These are phyloP conservation scores for Trichoderma harzianum DNA, from an alignment of 2,329 filamentous ascomycete genomes.

Conservation along the genomic window DNA sequence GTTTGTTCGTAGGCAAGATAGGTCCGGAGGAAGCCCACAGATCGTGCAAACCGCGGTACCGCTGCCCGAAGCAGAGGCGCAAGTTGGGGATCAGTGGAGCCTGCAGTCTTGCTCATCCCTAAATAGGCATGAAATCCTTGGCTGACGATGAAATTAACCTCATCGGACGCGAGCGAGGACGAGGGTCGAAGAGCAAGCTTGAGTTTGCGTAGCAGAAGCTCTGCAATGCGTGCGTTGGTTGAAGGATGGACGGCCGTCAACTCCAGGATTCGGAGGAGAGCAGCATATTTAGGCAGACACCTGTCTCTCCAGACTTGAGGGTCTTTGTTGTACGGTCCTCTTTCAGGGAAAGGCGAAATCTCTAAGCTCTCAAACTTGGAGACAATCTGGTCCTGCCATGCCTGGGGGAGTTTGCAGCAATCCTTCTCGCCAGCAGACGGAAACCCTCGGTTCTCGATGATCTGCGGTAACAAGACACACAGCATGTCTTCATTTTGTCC, in stretches of 20 bases:
- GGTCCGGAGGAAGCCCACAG: slow-evolving; percentile 63
- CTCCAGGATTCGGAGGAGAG: slow-evolving; percentile 61
- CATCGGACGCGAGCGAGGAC: slow-evolving; percentile 55
- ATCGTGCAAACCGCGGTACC: slow-evolving; percentile 62
- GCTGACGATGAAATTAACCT: slow-evolving; percentile 70
- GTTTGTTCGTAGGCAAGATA: slow-evolving; percentile 54
- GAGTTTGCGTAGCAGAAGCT: slow-evolving; percentile 63
- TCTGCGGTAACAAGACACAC: slow-evolving; percentile 64
- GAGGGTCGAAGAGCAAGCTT: slow-evolving; percentile 62
- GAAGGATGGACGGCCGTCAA: slow-evolving; percentile 62
- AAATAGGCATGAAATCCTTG: slow-evolving; percentile 73
- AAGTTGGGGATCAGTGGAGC: slow-evolving; percentile 56
- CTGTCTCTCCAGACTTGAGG: slow-evolving; percentile 59
- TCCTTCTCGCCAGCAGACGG: slow-evolving; percentile 52
- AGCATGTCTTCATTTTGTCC: slow-evolving; percentile 63
- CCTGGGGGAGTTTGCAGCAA: slow-evolving; percentile 56
- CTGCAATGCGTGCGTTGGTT: slow-evolving; percentile 62
- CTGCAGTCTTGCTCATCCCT: slow-evolving; percentile 58
- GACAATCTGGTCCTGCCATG: slow-evolving; percentile 71
- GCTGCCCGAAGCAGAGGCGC: slow-evolving; percentile 64
- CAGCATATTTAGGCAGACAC: slow-evolving; percentile 65
- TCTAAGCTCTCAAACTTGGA: slow-evolving; percentile 65
- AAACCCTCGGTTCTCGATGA: slow-evolving; percentile 56
- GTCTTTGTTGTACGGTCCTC: slow-evolving; percentile 59
- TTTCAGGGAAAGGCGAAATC: slow-evolving; percentile 61